Conservation (phyloP, 1,139 yeast species). For the Nakaseomyces nivariensis region DNA sequence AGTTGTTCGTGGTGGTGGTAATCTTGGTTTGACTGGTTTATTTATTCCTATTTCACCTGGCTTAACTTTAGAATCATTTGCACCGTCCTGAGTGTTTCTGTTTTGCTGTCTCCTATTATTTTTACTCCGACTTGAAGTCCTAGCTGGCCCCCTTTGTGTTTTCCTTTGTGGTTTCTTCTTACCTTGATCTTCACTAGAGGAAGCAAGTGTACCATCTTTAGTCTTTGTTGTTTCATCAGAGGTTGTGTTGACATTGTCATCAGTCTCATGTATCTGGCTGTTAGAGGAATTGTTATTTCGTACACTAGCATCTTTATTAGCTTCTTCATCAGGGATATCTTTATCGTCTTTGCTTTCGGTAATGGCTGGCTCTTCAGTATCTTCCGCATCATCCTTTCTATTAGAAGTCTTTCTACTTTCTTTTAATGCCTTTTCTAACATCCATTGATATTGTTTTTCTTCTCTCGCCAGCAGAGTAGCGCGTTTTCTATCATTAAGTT, state of each 20-base stretch:
- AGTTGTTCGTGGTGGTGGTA: slow-evolving; percentile 65
- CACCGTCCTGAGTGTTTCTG: slow-evolving; percentile 16
- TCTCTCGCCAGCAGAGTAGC: slow-evolving; percentile 32
- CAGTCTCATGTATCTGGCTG: neutral
- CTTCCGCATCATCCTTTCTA: slow-evolving; percentile 9
- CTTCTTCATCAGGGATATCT: neutral
- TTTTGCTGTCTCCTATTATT: slow-evolving; percentile 10
- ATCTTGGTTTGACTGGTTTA: slow-evolving; percentile 72
- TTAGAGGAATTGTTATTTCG: neutral
- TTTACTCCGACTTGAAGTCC: slow-evolving; percentile 8
- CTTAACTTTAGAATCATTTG: slow-evolving; percentile 6
- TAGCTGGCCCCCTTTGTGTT: slow-evolving; percentile 8
- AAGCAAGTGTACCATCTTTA: slow-evolving; percentile 2
- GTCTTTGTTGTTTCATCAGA: slow-evolving; percentile 2
- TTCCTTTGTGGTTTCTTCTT: slow-evolving; percentile 8
- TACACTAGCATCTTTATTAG: neutral
- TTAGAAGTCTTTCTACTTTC: slow-evolving; percentile 30
- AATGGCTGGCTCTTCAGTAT: slow-evolving; percentile 8
- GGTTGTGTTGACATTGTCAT: neutral
- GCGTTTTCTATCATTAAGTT: slow-evolving; percentile 22
- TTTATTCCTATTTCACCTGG: slow-evolving; percentile 34
- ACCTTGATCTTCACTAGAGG: slow-evolving; percentile 10
- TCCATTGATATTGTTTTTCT: slow-evolving; percentile 32
- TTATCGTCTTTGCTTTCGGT: slow-evolving; percentile 13
- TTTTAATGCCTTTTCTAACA: slow-evolving; percentile 32